phyloP scores from a whole-genome alignment of 1,139 yeast genomes.

The Kodamaea suecica region DNA sequence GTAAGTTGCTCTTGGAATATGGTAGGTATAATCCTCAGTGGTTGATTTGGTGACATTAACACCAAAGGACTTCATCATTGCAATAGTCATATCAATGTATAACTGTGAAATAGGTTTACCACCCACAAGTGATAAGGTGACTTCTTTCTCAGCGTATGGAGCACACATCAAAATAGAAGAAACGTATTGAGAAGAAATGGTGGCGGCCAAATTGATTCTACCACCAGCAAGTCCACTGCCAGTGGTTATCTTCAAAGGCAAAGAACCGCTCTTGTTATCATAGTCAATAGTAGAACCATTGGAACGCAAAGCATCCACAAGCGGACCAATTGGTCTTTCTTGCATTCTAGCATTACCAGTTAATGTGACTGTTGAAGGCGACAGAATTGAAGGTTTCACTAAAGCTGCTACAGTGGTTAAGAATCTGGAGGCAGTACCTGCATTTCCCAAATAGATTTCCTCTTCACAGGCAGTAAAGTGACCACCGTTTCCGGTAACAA shows the following conservation, averaged over 20 bases:
- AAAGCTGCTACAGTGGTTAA: conserved; percentile 87
- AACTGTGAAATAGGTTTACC: conserved; percentile 96
- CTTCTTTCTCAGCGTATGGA: conserved; percentile 88
- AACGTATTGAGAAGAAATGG: conserved; percentile 95
- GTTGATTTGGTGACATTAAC: conserved; percentile 68
- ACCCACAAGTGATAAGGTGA: conserved; percentile 83
- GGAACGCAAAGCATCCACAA: conserved; percentile 81
- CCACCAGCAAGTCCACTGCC: conserved; percentile 84
- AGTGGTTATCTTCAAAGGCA: conserved; percentile 74
- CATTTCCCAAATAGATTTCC: conserved; percentile 87
- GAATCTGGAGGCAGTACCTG: conserved; percentile 97
- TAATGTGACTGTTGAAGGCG: conserved; percentile 51
- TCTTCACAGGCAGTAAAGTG: conserved; percentile 54
- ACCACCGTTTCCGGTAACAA: conserved; percentile 87
- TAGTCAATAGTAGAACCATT: conserved; percentile 79
- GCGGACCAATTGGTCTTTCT: conserved; percentile 95
- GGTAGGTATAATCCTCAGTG: conserved; percentile 78
- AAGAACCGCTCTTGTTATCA: conserved; percentile 71
- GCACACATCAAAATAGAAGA: conserved; percentile 97
- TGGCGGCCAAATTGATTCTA: conserved; percentile 88
- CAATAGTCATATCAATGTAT: conserved; percentile 95
- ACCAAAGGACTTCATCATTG: conserved; percentile 93
- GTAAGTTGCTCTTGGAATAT: conserved; percentile 82
- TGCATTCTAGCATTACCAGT: conserved; percentile 98
- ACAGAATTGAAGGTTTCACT: conserved; percentile 43